Evolutionary conservation across 495 filamentous ascomycete genomes (phyloP).

Genomic region (Penicillium flavigenum): DNA sequence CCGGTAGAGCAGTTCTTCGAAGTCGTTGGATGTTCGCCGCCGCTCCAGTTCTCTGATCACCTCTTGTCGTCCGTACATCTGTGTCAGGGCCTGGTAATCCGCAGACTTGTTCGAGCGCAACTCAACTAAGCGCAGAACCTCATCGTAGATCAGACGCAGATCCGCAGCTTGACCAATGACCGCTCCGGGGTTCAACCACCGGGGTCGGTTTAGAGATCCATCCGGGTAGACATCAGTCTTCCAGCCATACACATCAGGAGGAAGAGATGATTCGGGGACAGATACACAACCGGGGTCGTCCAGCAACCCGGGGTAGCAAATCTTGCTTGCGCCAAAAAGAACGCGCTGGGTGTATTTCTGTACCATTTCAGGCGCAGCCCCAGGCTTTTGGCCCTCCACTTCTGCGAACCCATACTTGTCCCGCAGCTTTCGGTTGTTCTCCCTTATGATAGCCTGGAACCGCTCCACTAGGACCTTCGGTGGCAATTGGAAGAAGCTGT

Average conservation of each 20-base stretch:
- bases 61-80: slow-evolving; percentile 61
- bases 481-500: slow-evolving; percentile 63
- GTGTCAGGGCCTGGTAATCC: slow-evolving; percentile 53
- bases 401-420: slow-evolving; percentile 48
- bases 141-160: slow-evolving; percentile 51
- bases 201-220: slow-evolving; percentile 45
- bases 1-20: slow-evolving; percentile 48
- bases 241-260: slow-evolving; percentile 57
- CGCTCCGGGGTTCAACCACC: slow-evolving; percentile 52
- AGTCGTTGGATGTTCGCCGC: slow-evolving; percentile 33
- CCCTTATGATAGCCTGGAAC: slow-evolving; percentile 50
- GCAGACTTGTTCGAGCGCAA: slow-evolving; percentile 35
- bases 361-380: slow-evolving; percentile 31
- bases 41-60: slow-evolving; percentile 53
- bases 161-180: slow-evolving; percentile 55
- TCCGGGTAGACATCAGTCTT: slow-evolving; percentile 48
- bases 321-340: slow-evolving; percentile 61
- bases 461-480: slow-evolving; percentile 56
- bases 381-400: slow-evolving; percentile 26
- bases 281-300: slow-evolving; percentile 53
- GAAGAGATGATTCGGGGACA: slow-evolving; percentile 55
- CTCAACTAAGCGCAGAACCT: slow-evolving; percentile 44
- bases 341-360: slow-evolving; percentile 56
- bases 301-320: slow-evolving; percentile 48
- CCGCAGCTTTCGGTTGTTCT: slow-evolving; percentile 48